A percentile compares a stretch with the other conserved stretches of the same genome.
phyloP scores from a whole-genome alignment of 768 basidiomycete genomes.

The Kwoniella botswanensis region DNA sequence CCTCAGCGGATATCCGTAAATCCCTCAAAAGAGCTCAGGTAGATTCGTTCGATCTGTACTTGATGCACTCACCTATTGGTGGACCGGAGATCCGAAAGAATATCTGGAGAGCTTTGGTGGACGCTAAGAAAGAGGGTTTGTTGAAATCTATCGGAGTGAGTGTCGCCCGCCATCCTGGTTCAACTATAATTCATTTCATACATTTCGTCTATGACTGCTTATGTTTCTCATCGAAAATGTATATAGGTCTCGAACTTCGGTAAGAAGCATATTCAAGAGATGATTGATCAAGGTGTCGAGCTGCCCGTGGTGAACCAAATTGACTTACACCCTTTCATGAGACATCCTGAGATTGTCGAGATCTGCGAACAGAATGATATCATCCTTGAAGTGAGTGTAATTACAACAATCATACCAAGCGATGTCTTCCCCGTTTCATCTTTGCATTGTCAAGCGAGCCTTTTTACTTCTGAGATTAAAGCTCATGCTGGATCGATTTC shows the following conservation, averaged over 20 bases:
- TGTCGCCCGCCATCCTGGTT: background rate
- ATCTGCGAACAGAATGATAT: conserved; percentile 68
- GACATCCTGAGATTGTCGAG: conserved; percentile 67
- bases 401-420: background rate
- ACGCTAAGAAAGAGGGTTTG: conserved; percentile 68
- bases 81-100: conserved; percentile 66
- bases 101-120: conserved; percentile 71
- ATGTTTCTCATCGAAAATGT: background rate
- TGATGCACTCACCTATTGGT: conserved; percentile 72
- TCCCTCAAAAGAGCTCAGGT: conserved; percentile 66
- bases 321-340: conserved; percentile 73
- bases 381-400: conserved; percentile 65
- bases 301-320: conserved; percentile 69
- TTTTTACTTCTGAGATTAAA: too few relatives aligned
- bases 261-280: conserved; percentile 67
- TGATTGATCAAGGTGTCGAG: conserved; percentile 61
- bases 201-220: background rate
- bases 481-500: background rate
- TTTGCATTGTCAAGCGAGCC: too few relatives aligned
- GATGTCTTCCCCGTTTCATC: too few relatives aligned
- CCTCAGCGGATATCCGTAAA: conserved; percentile 63
- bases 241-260: conserved; percentile 59
- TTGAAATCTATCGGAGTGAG: conserved; percentile 71
- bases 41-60: conserved; percentile 71
- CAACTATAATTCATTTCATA: background rate